Base-by-base conservation (phyloP, 495 filamentous ascomycete genomes). In the Cryomyces minteri region DNA sequence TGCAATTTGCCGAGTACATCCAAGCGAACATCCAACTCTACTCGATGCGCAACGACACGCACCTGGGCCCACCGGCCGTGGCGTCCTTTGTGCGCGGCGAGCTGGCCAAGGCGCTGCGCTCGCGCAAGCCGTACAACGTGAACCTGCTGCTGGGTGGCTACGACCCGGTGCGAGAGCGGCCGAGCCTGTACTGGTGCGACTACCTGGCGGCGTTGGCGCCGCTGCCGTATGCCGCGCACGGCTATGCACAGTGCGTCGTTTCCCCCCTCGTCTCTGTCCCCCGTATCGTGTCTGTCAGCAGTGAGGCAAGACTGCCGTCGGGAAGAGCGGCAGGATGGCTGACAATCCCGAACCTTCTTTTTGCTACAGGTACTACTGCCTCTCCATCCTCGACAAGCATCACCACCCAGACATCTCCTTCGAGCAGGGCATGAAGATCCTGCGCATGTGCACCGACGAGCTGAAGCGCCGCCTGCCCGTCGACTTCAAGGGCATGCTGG, bases 1-100 rank as follows among this genome's bases (percentile, higher is more conserved):
- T 96, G 42, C 90, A 99, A 77, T 99, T 99, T 62, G 85, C 90
- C 56, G 90, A 99, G 70, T 96, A 86, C 68, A 87, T 96, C 66
- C 87, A 95, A 76, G 92, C 90, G 51, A 96, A 99, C 60, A 79
- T 92, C 56, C 82, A 88, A 63, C 81, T 99, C 58, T 99, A 99
- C 65, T 84, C 82, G 51, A 99, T 95, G 88, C 86, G 90, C 50
- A 96, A 96, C 59, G 79, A 85, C 55, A 80, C 80, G 55, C 85
- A 94, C 54, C 75, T 99, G 41, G 81, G 82, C 34, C 88, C 90
- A 10, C 74, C 80, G 29, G 90, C 88, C 9, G 78, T 94, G 31
- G 82, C 85, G 40, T 79, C 78, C 68, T 96, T 95, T 57, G 85
- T 95, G 49, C 84, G 90, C 48, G 77, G 81, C 54, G 87, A 96